phyloP scores from a whole-genome alignment of 1,284 basidiomycete genomes.

The Boletellus deceptivus region DNA sequence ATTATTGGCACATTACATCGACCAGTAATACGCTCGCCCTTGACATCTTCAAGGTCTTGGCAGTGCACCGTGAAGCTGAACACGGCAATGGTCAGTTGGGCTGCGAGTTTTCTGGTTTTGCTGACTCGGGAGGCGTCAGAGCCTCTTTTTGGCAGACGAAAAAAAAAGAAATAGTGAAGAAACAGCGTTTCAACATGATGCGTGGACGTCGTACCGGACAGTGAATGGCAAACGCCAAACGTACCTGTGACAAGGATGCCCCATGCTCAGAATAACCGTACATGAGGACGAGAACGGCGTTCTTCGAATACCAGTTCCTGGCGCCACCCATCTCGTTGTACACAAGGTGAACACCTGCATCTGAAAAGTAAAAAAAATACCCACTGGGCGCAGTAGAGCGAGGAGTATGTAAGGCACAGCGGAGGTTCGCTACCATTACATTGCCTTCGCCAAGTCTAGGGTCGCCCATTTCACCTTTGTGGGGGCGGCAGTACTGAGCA shows the following conservation, averaged over 20 bases:
- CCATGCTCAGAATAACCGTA: slow-evolving; percentile 40
- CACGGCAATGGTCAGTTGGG: slow-evolving; percentile 26
- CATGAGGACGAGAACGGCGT: slow-evolving; percentile 37
- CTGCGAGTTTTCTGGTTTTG: slow-evolving; percentile 22
- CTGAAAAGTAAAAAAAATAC: slow-evolving; percentile 33
- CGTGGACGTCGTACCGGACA: not conserved
- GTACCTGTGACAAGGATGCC: slow-evolving; percentile 37
- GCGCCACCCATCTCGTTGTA: too few species aligned
- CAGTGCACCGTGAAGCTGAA: slow-evolving; percentile 39
- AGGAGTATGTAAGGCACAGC: slow-evolving; percentile 35
- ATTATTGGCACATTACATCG: slow-evolving; percentile 38
- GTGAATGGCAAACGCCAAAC: not conserved
- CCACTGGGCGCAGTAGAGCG: slow-evolving; percentile 30
- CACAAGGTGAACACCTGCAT: slow-evolving; percentile 32
- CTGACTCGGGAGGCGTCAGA: slow-evolving; percentile 11
- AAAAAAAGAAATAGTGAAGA: too few species aligned
- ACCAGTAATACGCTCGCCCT: slow-evolving; percentile 34
- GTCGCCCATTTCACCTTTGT: too few species aligned
- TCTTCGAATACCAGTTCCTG: slow-evolving; percentile 38
- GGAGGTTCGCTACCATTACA: too few species aligned
- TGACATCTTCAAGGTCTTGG: slow-evolving; percentile 41
- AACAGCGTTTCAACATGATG: too few species aligned
- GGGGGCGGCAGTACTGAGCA: too few species aligned
- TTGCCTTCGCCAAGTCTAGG: too few species aligned
- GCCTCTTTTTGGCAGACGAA: not conserved